Conservation (phyloP, 1,284 basidiomycete species). For the Inonotus obliquus region DNA sequence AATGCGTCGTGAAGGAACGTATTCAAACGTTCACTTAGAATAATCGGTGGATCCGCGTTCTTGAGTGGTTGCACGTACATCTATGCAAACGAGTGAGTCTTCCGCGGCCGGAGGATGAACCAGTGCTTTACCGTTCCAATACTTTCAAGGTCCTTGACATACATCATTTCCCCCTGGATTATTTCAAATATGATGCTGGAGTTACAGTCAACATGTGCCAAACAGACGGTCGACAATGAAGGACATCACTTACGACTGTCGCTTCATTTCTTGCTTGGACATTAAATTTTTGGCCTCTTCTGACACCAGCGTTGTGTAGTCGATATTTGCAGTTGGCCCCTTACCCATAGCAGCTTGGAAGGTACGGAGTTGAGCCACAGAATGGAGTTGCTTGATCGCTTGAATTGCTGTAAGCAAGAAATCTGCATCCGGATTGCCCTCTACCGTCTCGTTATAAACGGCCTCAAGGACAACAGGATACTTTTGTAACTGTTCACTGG, state of each 20-base stretch:
- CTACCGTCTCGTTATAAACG: constrained; percentile 75
- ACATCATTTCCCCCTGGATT: constrained; percentile 94
- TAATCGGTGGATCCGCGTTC: constrained; percentile 71
- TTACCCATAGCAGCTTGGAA: constrained; percentile 85
- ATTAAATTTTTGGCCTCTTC: constrained; percentile 60
- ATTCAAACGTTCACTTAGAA: constrained; percentile 67
- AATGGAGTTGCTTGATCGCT: constrained; percentile 74
- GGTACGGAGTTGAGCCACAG: constrained; percentile 72
- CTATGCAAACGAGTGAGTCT: constrained; percentile 32
- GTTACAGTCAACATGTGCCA: neutral
- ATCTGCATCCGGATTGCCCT: constrained; percentile 76
- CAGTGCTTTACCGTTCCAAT: constrained; percentile 63
- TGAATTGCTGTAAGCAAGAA: constrained; percentile 73
- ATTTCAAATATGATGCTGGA: constrained; percentile 88
- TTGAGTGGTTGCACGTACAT: constrained; percentile 77
- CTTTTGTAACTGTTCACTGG: constrained; percentile 85
- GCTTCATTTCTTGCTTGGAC: constrained; percentile 73
- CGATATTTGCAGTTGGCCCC: constrained; percentile 68
- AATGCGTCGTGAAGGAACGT: constrained; percentile 89
- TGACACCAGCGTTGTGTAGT: constrained; percentile 86
- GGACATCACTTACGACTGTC: constrained; percentile 70
- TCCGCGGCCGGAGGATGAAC: constrained; percentile 3
- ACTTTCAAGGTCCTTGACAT: constrained; percentile 89
- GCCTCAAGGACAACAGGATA: constrained; percentile 88
- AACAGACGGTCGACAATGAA: neutral